A percentile compares a stretch with the other conserved stretches of the same genome.
These are phyloP conservation scores for Dryas alaskensis DNA, from an alignment of 306 rosid genomes.

Conservation along the genomic window DNA sequence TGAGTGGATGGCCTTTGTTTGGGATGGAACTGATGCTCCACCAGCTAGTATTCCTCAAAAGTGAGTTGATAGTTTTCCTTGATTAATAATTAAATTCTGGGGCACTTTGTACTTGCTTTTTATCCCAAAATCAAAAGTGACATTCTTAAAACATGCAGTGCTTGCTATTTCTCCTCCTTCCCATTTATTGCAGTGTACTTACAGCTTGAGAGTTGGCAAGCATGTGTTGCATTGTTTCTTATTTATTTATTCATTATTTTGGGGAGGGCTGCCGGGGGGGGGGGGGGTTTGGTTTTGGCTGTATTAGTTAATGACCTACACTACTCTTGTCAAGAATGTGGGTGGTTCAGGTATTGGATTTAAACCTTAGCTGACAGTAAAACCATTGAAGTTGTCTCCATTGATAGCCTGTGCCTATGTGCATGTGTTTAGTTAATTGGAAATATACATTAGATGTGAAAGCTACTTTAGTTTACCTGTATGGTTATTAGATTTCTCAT, in stretches of 20 bases:
- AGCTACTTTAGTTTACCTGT: slow-evolving; percentile 1
- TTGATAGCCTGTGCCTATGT: neutral
- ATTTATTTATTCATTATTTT: no score
- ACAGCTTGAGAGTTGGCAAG: no score
- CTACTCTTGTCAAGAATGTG: no score
- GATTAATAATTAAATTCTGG: neutral
- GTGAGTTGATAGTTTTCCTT: slow-evolving; percentile 40
- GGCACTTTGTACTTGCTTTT: neutral
- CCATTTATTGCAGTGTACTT: no score
- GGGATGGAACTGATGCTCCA: slow-evolving; percentile 84
- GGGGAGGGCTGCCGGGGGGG: no score
- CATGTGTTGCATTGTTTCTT: no score
- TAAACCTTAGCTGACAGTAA: no score
- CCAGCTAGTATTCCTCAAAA: slow-evolving; percentile 38
- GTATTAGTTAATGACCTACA: no score
- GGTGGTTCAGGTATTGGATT: no score
- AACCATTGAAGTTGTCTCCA: no score
- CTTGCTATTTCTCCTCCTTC: neutral
- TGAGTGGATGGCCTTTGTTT: slow-evolving; percentile 47
- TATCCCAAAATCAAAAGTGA: neutral
- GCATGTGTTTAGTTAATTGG: neutral
- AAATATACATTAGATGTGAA: slow-evolving; percentile 1
- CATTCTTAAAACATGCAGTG: neutral
- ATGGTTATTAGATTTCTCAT: neutral
- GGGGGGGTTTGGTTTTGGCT: no score